Conservation (phyloP, 2,329 filamentous ascomycete genomes). For the Aspergillus phoenicis region DNA sequence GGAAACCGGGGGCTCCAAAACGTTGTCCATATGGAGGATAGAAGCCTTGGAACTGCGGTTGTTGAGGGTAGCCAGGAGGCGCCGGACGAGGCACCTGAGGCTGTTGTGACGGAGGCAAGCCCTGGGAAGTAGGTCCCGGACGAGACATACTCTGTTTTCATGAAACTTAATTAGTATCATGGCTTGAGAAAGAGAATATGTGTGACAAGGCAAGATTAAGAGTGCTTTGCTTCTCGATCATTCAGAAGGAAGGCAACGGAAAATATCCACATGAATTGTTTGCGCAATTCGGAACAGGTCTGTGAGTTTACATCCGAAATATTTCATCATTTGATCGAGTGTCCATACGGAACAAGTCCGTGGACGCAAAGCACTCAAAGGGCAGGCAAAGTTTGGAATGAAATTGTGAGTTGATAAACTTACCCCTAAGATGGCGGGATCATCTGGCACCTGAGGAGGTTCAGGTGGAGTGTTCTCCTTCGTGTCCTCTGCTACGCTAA, state of each 20-base stretch:
- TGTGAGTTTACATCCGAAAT: slow-evolving; percentile 91
- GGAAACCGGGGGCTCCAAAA: slow-evolving; percentile 53
- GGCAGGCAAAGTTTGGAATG: neutral
- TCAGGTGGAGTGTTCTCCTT: slow-evolving; percentile 72
- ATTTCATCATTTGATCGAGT: slow-evolving; percentile 68
- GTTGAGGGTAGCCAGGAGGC: slow-evolving; percentile 45
- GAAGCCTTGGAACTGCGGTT: slow-evolving; percentile 47
- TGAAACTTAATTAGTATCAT: slow-evolving; percentile 25
- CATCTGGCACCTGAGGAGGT: slow-evolving; percentile 80
- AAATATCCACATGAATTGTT: slow-evolving; percentile 83
- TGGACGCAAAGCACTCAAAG: slow-evolving; percentile 13
- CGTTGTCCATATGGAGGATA: slow-evolving; percentile 51
- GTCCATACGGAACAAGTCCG: slow-evolving; percentile 3
- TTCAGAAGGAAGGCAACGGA: slow-evolving; percentile 99
- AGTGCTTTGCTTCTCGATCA: slow-evolving; percentile 37
- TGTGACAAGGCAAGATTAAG: slow-evolving; percentile 12
- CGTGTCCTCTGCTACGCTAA: slow-evolving; percentile 85
- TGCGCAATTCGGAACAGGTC: slow-evolving; percentile 85
- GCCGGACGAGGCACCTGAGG: slow-evolving; percentile 42
- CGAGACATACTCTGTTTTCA: slow-evolving; percentile 46
- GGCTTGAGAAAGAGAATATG: neutral
- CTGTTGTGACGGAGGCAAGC: slow-evolving; percentile 46
- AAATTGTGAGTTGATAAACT: slow-evolving; percentile 54
- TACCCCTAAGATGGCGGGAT: slow-evolving; percentile 96
- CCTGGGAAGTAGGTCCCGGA: slow-evolving; percentile 43